Evolutionary conservation across 495 filamentous ascomycete species (phyloP).

Genomic region (Hyaloscypha bicolor): DNA sequence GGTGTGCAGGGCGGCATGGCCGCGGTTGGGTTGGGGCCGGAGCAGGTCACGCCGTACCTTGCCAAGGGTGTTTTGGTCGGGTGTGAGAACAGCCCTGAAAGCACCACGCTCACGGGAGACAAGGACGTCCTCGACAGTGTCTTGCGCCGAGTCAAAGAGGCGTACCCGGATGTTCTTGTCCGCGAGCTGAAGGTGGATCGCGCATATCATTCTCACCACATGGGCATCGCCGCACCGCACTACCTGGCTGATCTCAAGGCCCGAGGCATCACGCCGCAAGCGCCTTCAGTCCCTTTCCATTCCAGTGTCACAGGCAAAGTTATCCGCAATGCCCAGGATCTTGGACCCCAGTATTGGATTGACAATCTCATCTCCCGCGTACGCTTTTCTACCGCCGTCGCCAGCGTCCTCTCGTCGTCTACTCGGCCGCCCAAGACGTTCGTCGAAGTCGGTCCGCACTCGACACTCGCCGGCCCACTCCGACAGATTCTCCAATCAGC

Average conservation of each 20-base stretch:
- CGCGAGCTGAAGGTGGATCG: conserved; percentile 41
- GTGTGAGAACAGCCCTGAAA: conserved; percentile 59
- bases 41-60: conserved; percentile 12
- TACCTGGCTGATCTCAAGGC: conserved; percentile 30
- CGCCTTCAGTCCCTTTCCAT: conserved; percentile 33
- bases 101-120: conserved; percentile 61
- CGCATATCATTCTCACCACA: conserved; percentile 67
- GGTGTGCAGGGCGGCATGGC: conserved; percentile 35
- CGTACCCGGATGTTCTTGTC: conserved; percentile 32
- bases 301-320: conserved; percentile 42
- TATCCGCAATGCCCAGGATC: conserved; percentile 14
- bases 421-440: too few species aligned
- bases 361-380: conserved; percentile 55
- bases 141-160: too few species aligned
- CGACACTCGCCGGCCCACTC: conserved; percentile 52
- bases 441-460: conserved; percentile 59
- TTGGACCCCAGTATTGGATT: conserved; percentile 52
- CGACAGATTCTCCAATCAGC: too few species aligned
- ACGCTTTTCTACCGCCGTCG: conserved; percentile 46
- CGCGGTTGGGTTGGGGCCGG: conserved; percentile 32
- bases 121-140: conserved; percentile 36
- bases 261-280: conserved; percentile 31
- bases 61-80: too few species aligned
- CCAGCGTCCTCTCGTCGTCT: too few species aligned
- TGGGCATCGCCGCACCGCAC: conserved; percentile 46